Evolutionary conservation across 2,329 filamentous ascomycete species (phyloP).

Genomic region (Alternaria triticimaculans): DNA sequence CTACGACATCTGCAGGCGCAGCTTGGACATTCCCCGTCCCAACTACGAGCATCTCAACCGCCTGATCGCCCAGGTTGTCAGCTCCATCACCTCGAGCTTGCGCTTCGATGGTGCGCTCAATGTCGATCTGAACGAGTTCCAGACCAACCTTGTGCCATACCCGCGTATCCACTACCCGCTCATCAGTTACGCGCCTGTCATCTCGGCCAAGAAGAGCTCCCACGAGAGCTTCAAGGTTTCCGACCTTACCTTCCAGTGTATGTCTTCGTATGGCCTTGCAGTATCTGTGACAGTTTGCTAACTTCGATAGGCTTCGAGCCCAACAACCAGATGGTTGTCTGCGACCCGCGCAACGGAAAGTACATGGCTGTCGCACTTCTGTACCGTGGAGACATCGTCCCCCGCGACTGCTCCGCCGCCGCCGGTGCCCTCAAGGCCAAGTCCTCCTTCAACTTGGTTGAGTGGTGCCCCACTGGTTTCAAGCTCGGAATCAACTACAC

Average conservation of each 20-base stretch:
- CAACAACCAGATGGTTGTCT: slow-evolving; percentile 81
- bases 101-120: slow-evolving; percentile 76
- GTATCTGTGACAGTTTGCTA: slow-evolving; percentile 21
- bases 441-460: slow-evolving; percentile 74
- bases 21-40: slow-evolving; percentile 72
- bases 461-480: slow-evolving; percentile 79
- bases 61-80: slow-evolving; percentile 75
- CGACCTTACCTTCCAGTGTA: slow-evolving; percentile 77
- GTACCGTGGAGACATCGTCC: slow-evolving; percentile 75
- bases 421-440: slow-evolving; percentile 73
- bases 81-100: slow-evolving; percentile 75
- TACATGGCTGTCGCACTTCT: slow-evolving; percentile 78
- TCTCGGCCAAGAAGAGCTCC: slow-evolving; percentile 75
- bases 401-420: slow-evolving; percentile 72
- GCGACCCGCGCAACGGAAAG: slow-evolving; percentile 75
- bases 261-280: slow-evolving; percentile 8
- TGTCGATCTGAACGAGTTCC: slow-evolving; percentile 78
- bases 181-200: slow-evolving; percentile 75
- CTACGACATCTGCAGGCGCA: slow-evolving; percentile 77
- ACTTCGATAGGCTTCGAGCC: slow-evolving; percentile 69
- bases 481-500: slow-evolving; percentile 79
- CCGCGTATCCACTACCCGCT: slow-evolving; percentile 77
- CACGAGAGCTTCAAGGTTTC: slow-evolving; percentile 89
- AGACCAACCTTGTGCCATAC: slow-evolving; percentile 77
- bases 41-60: slow-evolving; percentile 76